Percentiles rank a stretch among this genome's conserved stretches.
Evolutionary conservation across 2,329 filamentous ascomycete genomes (phyloP).

Genomic region (Simplicillium aogashimaense): DNA sequence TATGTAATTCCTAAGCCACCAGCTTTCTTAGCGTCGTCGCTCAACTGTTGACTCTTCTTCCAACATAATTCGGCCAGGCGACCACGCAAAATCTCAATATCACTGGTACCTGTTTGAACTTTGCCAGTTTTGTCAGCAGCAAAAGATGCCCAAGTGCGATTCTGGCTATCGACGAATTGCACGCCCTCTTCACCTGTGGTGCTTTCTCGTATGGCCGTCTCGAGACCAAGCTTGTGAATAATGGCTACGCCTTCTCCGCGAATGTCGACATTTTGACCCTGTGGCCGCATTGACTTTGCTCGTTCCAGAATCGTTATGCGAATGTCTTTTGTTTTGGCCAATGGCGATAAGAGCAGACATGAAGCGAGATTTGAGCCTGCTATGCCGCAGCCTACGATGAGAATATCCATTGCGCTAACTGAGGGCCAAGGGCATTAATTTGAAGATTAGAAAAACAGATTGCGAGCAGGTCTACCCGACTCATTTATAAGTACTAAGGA

Average conservation of each 20-base stretch:
- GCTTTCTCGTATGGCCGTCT: conserved; percentile 22
- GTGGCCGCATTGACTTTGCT: conserved; percentile 20
- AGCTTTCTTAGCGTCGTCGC: conserved; percentile 23
- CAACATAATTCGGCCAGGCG: conserved; percentile 30
- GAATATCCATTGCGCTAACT: too few relatives aligned
- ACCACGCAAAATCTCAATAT: conserved; percentile 51
- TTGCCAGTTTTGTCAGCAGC: conserved; percentile 29
- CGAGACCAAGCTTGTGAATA: conserved; percentile 27
- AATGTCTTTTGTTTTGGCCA: conserved; percentile 12
- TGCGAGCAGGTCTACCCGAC: too few relatives aligned
- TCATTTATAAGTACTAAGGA: too few relatives aligned
- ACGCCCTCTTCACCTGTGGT: conserved; percentile 37
- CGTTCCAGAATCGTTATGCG: conserved; percentile 34
- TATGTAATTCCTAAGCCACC: conserved; percentile 11
- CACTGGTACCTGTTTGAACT: conserved; percentile 35
- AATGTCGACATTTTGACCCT: conserved; percentile 36
- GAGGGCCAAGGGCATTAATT: too few relatives aligned
- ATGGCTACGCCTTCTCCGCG: conserved; percentile 29
- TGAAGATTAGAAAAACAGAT: too few relatives aligned
- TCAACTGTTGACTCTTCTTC: conserved; percentile 25
- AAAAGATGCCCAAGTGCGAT: conserved; percentile 27
- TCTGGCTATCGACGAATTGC: conserved; percentile 29
- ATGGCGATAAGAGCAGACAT: conserved; percentile 25
- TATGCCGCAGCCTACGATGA: conserved; percentile 37
- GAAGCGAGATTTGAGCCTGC: conserved; percentile 32